Evolutionary conservation across 768 basidiomycete species (phyloP).

Genomic region (Tylopilus plumbeoviolaceoides): DNA sequence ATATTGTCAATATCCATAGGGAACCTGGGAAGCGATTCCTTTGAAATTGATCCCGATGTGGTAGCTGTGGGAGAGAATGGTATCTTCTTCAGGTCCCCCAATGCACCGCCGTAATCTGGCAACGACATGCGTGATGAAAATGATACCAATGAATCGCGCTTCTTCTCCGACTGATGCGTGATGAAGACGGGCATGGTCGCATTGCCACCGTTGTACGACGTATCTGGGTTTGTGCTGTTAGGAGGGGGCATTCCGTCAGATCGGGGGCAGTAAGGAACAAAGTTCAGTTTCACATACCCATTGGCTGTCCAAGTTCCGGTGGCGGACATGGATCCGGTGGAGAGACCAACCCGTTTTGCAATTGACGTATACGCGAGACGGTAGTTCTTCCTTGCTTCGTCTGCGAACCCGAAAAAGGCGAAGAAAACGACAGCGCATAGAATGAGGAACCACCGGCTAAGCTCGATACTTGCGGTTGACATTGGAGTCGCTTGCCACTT

Average conservation of each 20-base stretch:
- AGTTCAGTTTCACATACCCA: conserved; percentile 23
- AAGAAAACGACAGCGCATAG: conserved; percentile 61
- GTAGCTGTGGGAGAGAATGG: conserved; percentile 23
- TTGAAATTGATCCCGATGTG: conserved; percentile 22
- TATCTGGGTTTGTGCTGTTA: conserved; percentile 21
- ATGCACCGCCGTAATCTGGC: conserved; percentile 36
- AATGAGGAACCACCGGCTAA: conserved; percentile 44
- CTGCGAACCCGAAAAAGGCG: conserved; percentile 64
- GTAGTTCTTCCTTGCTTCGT: conserved; percentile 61
- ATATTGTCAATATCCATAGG: conserved; percentile 18
- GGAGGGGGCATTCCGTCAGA: not conserved
- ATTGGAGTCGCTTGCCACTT: conserved; percentile 37
- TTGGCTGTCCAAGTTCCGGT: conserved; percentile 22
- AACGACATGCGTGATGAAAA: conserved; percentile 43
- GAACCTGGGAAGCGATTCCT: conserved; percentile 22
- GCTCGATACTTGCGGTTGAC: conserved; percentile 31
- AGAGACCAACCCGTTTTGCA: conserved; percentile 32
- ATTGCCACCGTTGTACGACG: conserved; percentile 19
- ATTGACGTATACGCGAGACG: conserved; percentile 37
- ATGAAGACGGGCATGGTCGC: conserved; percentile 43
- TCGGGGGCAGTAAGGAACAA: not conserved
- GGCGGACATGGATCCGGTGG: conserved; percentile 23
- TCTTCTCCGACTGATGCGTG: conserved; percentile 40
- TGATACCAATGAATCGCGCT: conserved; percentile 47
- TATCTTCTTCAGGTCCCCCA: conserved; percentile 24